These are phyloP conservation scores for Rosa chinensis DNA, from an alignment of 306 rosid species.

Conservation along the genomic window DNA sequence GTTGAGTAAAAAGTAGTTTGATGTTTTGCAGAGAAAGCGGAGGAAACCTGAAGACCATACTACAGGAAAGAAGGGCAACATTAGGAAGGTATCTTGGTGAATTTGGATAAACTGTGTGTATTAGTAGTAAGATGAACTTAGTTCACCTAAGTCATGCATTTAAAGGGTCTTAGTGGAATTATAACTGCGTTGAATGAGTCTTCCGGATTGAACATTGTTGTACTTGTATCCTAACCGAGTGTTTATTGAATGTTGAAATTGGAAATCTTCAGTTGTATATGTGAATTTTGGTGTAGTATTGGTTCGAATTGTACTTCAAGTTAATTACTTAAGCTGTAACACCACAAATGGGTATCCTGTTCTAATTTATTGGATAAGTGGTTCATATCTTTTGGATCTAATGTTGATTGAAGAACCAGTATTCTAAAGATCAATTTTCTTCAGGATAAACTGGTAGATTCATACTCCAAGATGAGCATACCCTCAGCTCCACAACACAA, in stretches of 20 bases:
- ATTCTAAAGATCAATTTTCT: constrained; percentile 74
- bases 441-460: constrained; percentile 90
- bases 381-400: constrained; percentile 60
- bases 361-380: constrained; percentile 46
- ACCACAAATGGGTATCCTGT: constrained; percentile 34
- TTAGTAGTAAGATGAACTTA: constrained; percentile 8
- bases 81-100: constrained; percentile 63
- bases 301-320: neutral
- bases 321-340: constrained; percentile 28
- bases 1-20: constrained; percentile 28
- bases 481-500: constrained; percentile 48
- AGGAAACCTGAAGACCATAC: constrained; percentile 82
- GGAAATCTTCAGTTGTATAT: neutral
- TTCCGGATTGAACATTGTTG: constrained; percentile 8
- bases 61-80: constrained; percentile 67
- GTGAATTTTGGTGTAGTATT: neutral
- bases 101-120: constrained; percentile 18
- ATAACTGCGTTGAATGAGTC: constrained; percentile 3
- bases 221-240: neutral
- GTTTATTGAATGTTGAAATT: neutral
- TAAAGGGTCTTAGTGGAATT: constrained; percentile 17
- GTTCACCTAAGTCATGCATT: constrained; percentile 18
- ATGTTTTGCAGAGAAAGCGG: constrained; percentile 78
- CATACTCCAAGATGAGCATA: constrained; percentile 53
- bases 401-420: constrained; percentile 74